Evolutionary conservation across 345 rosid species (phyloP).

Genomic region (Clausena lansium): DNA sequence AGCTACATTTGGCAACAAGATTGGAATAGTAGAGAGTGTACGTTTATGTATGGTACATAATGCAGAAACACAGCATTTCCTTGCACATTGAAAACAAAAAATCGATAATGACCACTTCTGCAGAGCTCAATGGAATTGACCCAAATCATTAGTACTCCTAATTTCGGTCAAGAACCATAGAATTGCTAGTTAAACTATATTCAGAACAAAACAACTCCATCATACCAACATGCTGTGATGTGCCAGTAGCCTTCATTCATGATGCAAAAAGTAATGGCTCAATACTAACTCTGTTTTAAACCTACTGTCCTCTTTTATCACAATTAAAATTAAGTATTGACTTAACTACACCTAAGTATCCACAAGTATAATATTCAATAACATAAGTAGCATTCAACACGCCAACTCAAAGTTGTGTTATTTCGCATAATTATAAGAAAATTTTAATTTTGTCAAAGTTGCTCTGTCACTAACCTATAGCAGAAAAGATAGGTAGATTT

Average conservation of each 20-base stretch:
- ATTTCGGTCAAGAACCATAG: background rate
- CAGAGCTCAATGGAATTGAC: background rate
- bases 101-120: background rate
- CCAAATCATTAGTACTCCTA: background rate
- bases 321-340: background rate
- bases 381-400: background rate
- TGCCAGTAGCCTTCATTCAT: background rate
- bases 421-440: slow-evolving; percentile 1
- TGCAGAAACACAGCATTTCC: background rate
- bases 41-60: background rate
- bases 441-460: background rate
- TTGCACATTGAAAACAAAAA: background rate
- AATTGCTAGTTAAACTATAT: background rate
- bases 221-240: background rate
- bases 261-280: slow-evolving; percentile 1
- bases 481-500: background rate
- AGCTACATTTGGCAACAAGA: background rate
- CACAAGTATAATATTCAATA: background rate
- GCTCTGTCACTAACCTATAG: background rate
- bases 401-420: background rate
- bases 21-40: background rate
- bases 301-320: background rate
- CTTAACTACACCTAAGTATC: background rate
- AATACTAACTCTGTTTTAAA: background rate
- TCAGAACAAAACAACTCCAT: background rate